Base-by-base conservation (phyloP, 1,139 yeast genomes). In the Hemisphaericaspora xylofermentans region DNA sequence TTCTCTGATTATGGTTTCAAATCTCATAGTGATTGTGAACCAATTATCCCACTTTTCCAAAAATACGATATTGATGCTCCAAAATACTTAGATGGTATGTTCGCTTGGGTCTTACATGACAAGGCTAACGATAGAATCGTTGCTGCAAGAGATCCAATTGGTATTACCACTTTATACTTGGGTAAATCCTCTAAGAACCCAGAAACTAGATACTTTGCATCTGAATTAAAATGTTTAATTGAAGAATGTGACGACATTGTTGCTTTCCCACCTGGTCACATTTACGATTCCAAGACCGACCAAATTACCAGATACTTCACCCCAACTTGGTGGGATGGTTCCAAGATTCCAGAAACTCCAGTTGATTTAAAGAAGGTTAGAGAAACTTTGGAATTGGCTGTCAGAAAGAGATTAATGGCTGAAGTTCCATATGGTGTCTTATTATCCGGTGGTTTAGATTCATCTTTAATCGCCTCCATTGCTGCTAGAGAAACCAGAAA, bases 201-300 rank as follows among this genome's bases (percentile, higher is more conserved):
- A 49, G 71, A 81, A 55, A 77, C 96, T 17, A 80, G 89, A 38
- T 91, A 76, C 68, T 93, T 93, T 60, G 95, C 98, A 31, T 84
- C 95, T 41, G 99, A 93, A 71, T 77, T 93, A 64, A 93, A 93
- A 74, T 88, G 96, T 68, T 75, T 93, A 54, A 79, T 84, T 45
- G 97, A 88, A 54, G 96, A 88, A 69, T 93, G 98, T 76, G 99
- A 93, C 64, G 78, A 78, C 48, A 89, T 93, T 63, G 62, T 72
- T 46, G 95, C 97, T 24, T 93, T 93, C 89, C 98, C 98, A 43
- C 99, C 99, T 32, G 99, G 99, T 47, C 98, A 93, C 61, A 83
- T 91, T 43, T 93, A 88, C 66, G 98, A 93, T 68, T 88, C 97
- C 45, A 76, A 78, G 52, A 87, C 97, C 46, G 97, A 86, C 66